Conservation (phyloP, 352 stramenopile species). For the Thalassiosira livingstoniorum region DNA sequence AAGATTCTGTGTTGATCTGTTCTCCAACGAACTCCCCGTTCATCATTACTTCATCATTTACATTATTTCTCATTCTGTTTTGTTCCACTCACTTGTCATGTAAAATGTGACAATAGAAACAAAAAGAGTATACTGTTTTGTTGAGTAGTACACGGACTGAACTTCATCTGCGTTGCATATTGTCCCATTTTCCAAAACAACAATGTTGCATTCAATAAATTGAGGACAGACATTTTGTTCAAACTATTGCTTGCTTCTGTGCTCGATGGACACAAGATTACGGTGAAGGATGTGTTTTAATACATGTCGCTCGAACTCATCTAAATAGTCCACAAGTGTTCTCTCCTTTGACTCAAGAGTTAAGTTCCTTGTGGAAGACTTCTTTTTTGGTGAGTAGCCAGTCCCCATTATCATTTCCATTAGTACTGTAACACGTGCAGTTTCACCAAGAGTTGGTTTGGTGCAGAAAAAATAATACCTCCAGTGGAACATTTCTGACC, state of each 20-base stretch:
- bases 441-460: not conserved
- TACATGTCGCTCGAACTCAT: constrained; percentile 18
- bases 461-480: not conserved
- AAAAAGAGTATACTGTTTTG: constrained; percentile 30
- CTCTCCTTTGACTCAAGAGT: constrained; percentile 10
- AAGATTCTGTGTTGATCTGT: constrained; percentile 15
- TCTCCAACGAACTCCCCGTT: constrained; percentile 15
- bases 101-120: constrained; percentile 4
- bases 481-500: not conserved
- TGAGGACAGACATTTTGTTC: constrained; percentile 10
- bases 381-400: constrained; percentile 4
- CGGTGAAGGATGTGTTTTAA: constrained; percentile 5
- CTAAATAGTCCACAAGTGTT: constrained; percentile 35
- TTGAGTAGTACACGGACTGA: constrained; percentile 32
- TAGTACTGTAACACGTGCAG: not conserved
- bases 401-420: not conserved
- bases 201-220: constrained; percentile 16
- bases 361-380: not conserved
- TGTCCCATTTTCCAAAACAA: constrained; percentile 33
- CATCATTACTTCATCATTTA: constrained; percentile 19
- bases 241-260: not conserved
- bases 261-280: constrained; percentile 18
- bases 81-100: constrained; percentile 24
- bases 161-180: constrained; percentile 13
- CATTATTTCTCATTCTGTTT: constrained; percentile 2